Evolutionary conservation across 768 basidiomycete species (phyloP), one percentile per base, ranked within the genome.

Genomic region (Hemileccinum impolitum): DNA sequence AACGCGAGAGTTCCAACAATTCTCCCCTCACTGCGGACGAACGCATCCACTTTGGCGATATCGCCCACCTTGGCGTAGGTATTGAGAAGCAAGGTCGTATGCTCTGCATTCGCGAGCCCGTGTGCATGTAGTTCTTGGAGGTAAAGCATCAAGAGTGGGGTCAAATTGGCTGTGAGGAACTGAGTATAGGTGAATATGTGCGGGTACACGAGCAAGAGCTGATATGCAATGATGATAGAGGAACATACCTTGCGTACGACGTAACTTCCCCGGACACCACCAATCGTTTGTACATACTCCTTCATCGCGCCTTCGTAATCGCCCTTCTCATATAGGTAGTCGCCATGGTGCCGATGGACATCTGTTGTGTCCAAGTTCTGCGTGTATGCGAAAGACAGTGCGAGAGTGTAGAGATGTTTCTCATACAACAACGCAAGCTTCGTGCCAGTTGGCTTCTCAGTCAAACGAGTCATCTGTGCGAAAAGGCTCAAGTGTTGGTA

Each of bases 41-140:
- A 99, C 51, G 76, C 82, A 58, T 97, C 92, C 2, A 98, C 79
- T 12, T 93, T 84, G 2, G 81, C 67, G 14, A 93, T 84, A 59
- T 99, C 96, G 52, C 93, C 91, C 18, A 96, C 85, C 64, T 98
- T 98, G 44, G 96, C 96, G 69, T 96, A 98, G 6, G 94, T 94
- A 64, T 98, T 98, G 21, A 99, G 81, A 4, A 99, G 79, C 8
- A 99, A 82, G 0, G 96, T 98, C 0, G 96, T 99, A 62, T 97
- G 95, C 59, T 98, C 94, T 0, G 92, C 83, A 60, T 95, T 98
- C 25, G 96, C 95, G 6, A 95, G 81, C 0, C 90, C 87, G 1
- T 85, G 76, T 1, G 89, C 77, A 63, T 99, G 96, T 0, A 99
- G 75, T 65, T 95, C 94, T 77, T 98, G 94, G 0, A 99, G 78